A percentile compares a stretch with the other conserved stretches of the same genome.
These are phyloP conservation scores for Capsicum pubescens DNA, from an alignment of 257 asterid species.

Conservation along the genomic window DNA sequence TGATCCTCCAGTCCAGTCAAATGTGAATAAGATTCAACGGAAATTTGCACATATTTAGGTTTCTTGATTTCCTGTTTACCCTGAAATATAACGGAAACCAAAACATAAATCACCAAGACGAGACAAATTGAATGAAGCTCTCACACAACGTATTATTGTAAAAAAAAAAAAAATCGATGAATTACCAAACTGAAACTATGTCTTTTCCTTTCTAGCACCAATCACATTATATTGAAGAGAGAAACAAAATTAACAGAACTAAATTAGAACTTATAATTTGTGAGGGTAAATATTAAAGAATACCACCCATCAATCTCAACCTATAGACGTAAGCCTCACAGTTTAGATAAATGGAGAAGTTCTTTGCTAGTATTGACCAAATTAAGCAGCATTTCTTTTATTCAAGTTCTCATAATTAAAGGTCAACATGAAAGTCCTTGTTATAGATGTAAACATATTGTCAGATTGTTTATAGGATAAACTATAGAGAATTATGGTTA, in stretches of 20 bases:
- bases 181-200: not conserved
- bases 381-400: not conserved
- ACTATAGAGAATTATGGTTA: not conserved
- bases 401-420: not conserved
- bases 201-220: not conserved
- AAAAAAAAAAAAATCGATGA: not conserved
- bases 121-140: not conserved
- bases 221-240: not conserved
- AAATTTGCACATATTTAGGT: slow-evolving; percentile 90
- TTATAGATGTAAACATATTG: not conserved
- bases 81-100: slow-evolving; percentile 42
- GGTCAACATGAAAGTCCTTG: not conserved
- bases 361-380: slow-evolving; percentile 1
- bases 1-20: slow-evolving; percentile 92
- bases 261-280: not conserved
- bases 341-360: not conserved
- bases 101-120: not conserved
- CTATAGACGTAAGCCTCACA: not conserved
- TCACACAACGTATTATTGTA: slow-evolving; percentile 1
- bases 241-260: not conserved
- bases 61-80: slow-evolving; percentile 71
- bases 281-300: not conserved
- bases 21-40: slow-evolving; percentile 91
- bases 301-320: not conserved
- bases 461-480: not conserved